Base-by-base conservation (phyloP, 2,329 filamentous ascomycete species). In the Aulographum hederae region DNA sequence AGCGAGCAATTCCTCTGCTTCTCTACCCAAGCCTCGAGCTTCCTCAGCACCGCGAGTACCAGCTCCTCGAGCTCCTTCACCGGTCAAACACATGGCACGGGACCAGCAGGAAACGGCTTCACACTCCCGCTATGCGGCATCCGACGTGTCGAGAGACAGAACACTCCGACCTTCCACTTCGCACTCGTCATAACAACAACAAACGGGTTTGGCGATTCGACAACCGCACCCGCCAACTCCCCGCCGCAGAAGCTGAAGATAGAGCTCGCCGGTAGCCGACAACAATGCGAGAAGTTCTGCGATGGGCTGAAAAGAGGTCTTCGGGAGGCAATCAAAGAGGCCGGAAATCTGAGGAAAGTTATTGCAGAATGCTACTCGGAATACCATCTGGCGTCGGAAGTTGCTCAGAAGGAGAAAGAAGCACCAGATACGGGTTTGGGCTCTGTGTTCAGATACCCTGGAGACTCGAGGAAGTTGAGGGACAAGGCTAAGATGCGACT, bases 1-100 rank as follows among this genome's bases (percentile, higher is more conserved):
- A 94, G 84, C 52, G 86, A 98, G 58, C 71, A 79, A 43, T 98
- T 79, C 56, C 73, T 98, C 44, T 95, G 85, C 64, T 98, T 98
- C 61, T 94, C 85, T 1, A 94, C 89, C 5, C 81, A 89, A 32
- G 75, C 81, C 12, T 79, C 82, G 6, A 91, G 82, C 58, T 94
- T 94, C 54, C 54, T 80, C 26, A 74, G 73, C 39, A 75, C 77
- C 1, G 78, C 86, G 12, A 92, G 74, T 51, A 72, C 78, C 14
- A 75, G 72, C 39, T 75, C 78, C 1, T 85, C 84, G 14, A 81
- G 77, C 29, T 71, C 73, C 35, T 95, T 91, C 56, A 91, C 82
- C 3, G 89, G 85, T 12, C 81, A 92, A 52, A 94, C 86, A 18
- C 78, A 93, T 48, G 84, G 89, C 36, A 81, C 80, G 15, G 89